These are phyloP conservation scores for Rubia tinctorum DNA, from an alignment of 305 asterid species.

Conservation along the genomic window DNA sequence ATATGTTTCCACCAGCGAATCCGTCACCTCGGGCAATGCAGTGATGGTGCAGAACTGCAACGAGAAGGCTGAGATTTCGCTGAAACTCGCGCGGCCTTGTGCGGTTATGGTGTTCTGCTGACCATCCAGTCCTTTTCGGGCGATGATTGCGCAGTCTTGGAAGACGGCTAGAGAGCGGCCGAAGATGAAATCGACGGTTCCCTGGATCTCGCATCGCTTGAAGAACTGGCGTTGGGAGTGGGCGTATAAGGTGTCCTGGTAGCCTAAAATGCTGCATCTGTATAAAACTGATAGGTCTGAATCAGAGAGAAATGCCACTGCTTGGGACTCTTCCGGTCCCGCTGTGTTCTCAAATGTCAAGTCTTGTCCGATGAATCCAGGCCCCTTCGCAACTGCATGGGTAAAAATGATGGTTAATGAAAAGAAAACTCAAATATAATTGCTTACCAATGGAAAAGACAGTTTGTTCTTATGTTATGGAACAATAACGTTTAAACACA, in stretches of 20 bases:
- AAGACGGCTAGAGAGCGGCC: background rate
- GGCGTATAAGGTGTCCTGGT: background rate
- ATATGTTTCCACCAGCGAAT: background rate
- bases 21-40: background rate
- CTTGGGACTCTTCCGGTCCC: background rate
- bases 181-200: slow-evolving; percentile 4
- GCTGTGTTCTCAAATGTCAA: slow-evolving; percentile 1
- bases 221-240: background rate
- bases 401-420: background rate
- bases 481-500: too few species aligned
- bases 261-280: background rate
- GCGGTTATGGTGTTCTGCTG: slow-evolving; percentile 5
- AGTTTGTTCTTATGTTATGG: too few species aligned
- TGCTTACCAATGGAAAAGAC: too few species aligned
- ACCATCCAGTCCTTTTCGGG: background rate
- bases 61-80: background rate
- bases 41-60: background rate
- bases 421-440: background rate
- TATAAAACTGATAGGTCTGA: background rate
- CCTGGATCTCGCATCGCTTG: background rate
- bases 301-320: background rate
- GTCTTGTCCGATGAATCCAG: slow-evolving; percentile 1
- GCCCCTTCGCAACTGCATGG: background rate
- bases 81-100: background rate
- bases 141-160: background rate